Base-by-base conservation (phyloP, 2,329 filamentous ascomycete genomes). In the Alternaria brassicae region DNA sequence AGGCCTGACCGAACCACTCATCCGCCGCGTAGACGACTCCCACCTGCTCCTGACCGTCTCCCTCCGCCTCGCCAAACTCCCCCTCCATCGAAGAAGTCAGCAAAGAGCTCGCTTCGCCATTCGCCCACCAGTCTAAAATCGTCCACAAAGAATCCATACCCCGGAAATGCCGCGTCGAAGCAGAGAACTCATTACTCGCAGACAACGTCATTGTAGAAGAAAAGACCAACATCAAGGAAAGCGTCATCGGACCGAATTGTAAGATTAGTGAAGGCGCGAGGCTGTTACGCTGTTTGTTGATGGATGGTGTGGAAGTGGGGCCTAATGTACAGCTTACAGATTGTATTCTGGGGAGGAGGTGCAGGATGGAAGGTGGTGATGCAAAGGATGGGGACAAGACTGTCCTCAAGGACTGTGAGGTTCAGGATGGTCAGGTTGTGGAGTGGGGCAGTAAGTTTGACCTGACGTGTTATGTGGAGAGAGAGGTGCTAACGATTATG, bases 191-290 rank as follows among this genome's bases (percentile, higher is more conserved):
- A 65, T 84, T 98, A 2, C 86, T 98, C 36, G 94, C 88, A 1
- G 91, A 94, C 58, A 97, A 97, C 72, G 92, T 96, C 39, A 92
- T 89, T 1, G 88, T 98, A 0, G 91, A 94, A 72, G 91, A 94
- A 70, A 94, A 94, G 76, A 89, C 88, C 23, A 90, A 93, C n/a
- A 91, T 99, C 80, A 97, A 97, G 77, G 92, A 97, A 78, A 90
- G 85, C 36, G 92, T 97, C 28, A 87, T 99, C 39, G 95, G 95
- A 3, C 88, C 91, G 4, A 92, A 92, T 69, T 96, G 92, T 76
- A 89, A 91, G 70, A 94, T 99, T 65, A 88, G 89, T 62, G 88
- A 90, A 67, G 92, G 93, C n/a, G 92, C 91, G 28, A 91, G 93
- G 66, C 80, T 99, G 42, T 89, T 88, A n/a, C 87, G 93, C 65